A percentile compares a stretch with the other conserved stretches of the same genome.
Evolutionary conservation across 306 rosid genomes (phyloP).

Genomic region (Heteromeles arbutifolia): DNA sequence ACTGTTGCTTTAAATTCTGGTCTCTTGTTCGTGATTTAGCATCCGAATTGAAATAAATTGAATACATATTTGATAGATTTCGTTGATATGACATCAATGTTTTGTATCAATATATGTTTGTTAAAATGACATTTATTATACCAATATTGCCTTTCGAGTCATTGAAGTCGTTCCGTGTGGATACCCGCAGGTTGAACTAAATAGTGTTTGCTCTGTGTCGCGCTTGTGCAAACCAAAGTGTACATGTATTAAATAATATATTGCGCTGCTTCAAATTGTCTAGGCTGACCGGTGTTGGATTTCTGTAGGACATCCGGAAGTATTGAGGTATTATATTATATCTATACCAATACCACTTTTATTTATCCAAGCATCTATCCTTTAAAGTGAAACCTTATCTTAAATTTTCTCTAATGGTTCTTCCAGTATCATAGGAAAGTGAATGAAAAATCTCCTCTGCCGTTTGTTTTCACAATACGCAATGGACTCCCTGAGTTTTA

Average conservation of each 20-base stretch:
- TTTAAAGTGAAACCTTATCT: neutral
- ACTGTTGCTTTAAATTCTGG: no score
- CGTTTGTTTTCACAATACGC: no score
- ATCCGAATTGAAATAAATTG: no score
- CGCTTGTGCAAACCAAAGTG: neutral
- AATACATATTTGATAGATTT: no score
- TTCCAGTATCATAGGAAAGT: conserved; percentile 78
- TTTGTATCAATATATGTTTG: no score
- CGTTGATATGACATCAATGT: no score
- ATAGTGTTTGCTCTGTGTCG: conserved; percentile 1
- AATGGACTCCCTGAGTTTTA: no score
- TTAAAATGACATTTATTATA: no score
- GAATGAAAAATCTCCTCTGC: no score
- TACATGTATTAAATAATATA: neutral
- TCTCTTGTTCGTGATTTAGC: no score
- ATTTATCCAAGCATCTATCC: conserved; percentile 4
- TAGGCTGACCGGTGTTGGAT: conserved; percentile 94
- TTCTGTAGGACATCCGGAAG: conserved; percentile 78
- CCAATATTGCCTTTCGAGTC: no score
- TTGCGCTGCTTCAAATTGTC: conserved; percentile 13
- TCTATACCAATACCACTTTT: conserved; percentile 1
- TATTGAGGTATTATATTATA: conserved; percentile 49
- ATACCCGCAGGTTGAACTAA: conserved; percentile 68
- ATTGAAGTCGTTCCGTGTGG: no score
- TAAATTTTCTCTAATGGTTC: conserved; percentile 10